Base-by-base conservation (phyloP, 1,139 yeast species). In the Protomyces inouyei region DNA sequence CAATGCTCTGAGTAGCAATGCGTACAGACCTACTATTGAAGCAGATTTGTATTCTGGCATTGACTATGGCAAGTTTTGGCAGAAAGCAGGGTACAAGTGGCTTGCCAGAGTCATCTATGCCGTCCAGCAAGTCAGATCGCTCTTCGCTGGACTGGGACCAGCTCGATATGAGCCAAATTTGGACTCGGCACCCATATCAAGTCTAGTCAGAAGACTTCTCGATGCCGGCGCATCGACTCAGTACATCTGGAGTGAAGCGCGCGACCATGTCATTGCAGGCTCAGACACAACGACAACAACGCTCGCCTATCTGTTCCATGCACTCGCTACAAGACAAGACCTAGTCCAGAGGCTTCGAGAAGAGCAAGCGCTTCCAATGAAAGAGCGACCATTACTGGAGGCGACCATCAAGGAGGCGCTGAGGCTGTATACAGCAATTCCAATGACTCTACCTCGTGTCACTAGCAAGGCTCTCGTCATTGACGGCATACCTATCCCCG, bases 251-350 rank as follows among this genome's bases (percentile, higher is more conserved):
- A 35, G 46, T 32, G 85, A 82, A 67, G 70, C 78, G 35, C 79
- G 77, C 65, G 85, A 82, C 67, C 84, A 82, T 68, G 74, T 80
- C 53, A 81, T 83, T 64, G 93, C 93, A 0, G 93, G 93, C 2
- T 91, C 86, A 71, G 88, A 86, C 72, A 86, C 93, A 1, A 86
- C 92, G 0, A 91, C 89, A 0, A 81, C 85, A 3, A 85, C 86
- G 18, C 73, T 86, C 65, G 78, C 88, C 0, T 86, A 82, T 72
- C 74, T 84, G 61, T 78, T 83, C 12, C 86, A 84, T 76, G 85
- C 85, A 70, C 73, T 86, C 59, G 84, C 88, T 1, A 76, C 83
- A 63, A 64, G 70, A 55, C 84, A 84, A 0, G 74, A 74, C 8
- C 74, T 80, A 57, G 88, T 85, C 70, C 67, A 70, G 1, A 72